Evolutionary conservation across 805 yeast genomes (phyloP).

Genomic region (Saturnispora bothae): DNA sequence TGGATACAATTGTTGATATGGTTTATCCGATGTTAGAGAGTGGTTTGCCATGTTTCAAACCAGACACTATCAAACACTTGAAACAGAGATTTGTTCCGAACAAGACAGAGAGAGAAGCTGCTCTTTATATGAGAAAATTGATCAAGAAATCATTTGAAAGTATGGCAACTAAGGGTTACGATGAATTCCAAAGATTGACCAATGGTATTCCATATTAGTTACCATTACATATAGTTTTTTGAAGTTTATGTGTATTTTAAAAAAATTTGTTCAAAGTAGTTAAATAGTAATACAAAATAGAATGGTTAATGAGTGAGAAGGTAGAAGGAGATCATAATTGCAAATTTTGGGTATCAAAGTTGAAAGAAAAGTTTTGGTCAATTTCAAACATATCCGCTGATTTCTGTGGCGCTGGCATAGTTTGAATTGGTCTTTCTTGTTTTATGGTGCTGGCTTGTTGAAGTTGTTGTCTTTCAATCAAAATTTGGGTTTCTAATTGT

Average conservation of each 20-base stretch:
- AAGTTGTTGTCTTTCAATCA: conserved; percentile 8
- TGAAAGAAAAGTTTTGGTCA: conserved; percentile 6
- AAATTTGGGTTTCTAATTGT: conserved; percentile 3
- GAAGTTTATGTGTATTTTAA: neutral
- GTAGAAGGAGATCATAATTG: neutral
- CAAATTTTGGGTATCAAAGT: conserved; percentile 3
- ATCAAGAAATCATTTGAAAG: conserved; percentile 79
- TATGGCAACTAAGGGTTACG: conserved; percentile 86
- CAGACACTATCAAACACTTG: conserved; percentile 70
- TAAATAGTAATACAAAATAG: neutral
- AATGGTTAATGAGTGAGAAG: neutral
- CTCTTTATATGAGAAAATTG: conserved; percentile 61
- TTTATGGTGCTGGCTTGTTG: neutral
- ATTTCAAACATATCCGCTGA: conserved; percentile 6
- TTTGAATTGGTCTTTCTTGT: neutral
- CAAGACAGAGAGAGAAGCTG: conserved; percentile 79
- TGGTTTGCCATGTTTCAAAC: conserved; percentile 94
- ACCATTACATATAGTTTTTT: too few species aligned
- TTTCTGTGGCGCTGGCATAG: neutral
- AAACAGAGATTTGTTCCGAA: conserved; percentile 70
- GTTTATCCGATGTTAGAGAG: conserved; percentile 90
- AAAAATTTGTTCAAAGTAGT: neutral
- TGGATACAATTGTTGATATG: conserved; percentile 74
- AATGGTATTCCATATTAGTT: conserved; percentile 87
- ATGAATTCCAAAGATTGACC: conserved; percentile 91